These are phyloP conservation scores for Purshia tridentata DNA, from an alignment of 306 rosid genomes.

Conservation along the genomic window DNA sequence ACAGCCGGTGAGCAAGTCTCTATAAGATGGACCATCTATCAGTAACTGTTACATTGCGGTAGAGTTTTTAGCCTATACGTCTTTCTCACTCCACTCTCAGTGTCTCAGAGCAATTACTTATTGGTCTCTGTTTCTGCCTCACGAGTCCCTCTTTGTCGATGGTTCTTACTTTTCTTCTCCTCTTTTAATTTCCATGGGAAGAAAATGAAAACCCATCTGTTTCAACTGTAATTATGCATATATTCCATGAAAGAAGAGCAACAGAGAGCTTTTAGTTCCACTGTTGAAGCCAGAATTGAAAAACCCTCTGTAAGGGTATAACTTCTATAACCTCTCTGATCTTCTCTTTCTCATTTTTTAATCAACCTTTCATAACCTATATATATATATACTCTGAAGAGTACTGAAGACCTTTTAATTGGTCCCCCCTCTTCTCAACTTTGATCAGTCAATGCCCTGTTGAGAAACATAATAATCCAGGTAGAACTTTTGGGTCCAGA, in stretches of 20 bases:
- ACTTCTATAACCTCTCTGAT: background rate
- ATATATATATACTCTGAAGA: background rate
- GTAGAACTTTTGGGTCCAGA: background rate
- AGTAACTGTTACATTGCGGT: slow-evolving; percentile 3
- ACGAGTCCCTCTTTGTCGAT: background rate
- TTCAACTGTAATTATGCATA: background rate
- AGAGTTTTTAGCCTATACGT: slow-evolving; percentile 30
- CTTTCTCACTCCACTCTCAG: slow-evolving; percentile 21
- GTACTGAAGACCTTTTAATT: no score
- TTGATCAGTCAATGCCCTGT: background rate
- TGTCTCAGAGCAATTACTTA: background rate
- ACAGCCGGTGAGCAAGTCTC: slow-evolving; percentile 29
- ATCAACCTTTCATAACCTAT: background rate
- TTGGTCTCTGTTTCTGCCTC: background rate
- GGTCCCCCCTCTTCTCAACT: no score
- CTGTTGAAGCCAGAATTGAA: slow-evolving; percentile 4
- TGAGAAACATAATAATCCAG: background rate
- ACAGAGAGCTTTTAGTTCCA: background rate
- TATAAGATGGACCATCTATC: slow-evolving; percentile 14
- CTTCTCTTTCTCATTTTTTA: background rate
- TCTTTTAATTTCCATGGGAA: background rate
- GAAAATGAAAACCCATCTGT: background rate
- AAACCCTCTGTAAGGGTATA: background rate
- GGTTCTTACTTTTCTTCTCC: background rate
- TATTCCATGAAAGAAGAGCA: no score